Evolutionary conservation across 345 rosid genomes (phyloP).

Genomic region (Toxicodendron radicans): DNA sequence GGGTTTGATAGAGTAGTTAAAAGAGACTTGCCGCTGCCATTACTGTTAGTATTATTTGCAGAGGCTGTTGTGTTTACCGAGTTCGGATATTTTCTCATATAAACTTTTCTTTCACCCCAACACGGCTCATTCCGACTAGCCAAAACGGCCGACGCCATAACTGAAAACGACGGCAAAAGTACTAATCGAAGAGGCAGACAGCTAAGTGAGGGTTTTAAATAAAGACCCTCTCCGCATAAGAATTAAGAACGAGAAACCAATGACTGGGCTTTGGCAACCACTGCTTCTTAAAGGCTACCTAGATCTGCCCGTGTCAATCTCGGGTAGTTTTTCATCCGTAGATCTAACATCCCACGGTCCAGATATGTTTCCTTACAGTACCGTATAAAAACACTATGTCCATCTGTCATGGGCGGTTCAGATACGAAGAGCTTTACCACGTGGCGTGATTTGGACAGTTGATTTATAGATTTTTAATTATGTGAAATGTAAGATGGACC

Average conservation of each 20-base stretch:
- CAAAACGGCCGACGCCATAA: slow-evolving; percentile 42
- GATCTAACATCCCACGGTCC: slow-evolving; percentile 27
- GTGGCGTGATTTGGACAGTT: background rate
- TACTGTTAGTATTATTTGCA: background rate
- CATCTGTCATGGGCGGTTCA: slow-evolving; percentile 16
- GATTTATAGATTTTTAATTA: too few relatives aligned
- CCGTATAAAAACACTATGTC: slow-evolving; percentile 19
- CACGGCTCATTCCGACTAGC: slow-evolving; percentile 39
- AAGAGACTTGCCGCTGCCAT: background rate
- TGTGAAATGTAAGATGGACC: background rate
- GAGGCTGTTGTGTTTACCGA: slow-evolving; percentile 12
- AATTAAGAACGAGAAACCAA: slow-evolving; percentile 7
- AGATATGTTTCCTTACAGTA: slow-evolving; percentile 13
- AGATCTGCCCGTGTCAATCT: slow-evolving; percentile 36
- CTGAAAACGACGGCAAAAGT: background rate
- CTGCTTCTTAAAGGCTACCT: slow-evolving; percentile 39
- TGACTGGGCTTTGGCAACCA: background rate
- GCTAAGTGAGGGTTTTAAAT: slow-evolving; percentile 16
- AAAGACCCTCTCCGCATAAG: slow-evolving; percentile 12
- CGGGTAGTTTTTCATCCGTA: slow-evolving; percentile 32
- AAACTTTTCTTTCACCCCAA: slow-evolving; percentile 41
- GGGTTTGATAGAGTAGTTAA: slow-evolving; percentile 15
- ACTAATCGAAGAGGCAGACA: too few relatives aligned
- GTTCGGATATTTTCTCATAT: slow-evolving; percentile 35
- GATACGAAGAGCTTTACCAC: slow-evolving; percentile 5